Percentiles rank a stretch among this genome's conserved stretches.
These are phyloP conservation scores for Phytophthora litchii DNA, from an alignment of 352 stramenopile species.

Conservation along the genomic window DNA sequence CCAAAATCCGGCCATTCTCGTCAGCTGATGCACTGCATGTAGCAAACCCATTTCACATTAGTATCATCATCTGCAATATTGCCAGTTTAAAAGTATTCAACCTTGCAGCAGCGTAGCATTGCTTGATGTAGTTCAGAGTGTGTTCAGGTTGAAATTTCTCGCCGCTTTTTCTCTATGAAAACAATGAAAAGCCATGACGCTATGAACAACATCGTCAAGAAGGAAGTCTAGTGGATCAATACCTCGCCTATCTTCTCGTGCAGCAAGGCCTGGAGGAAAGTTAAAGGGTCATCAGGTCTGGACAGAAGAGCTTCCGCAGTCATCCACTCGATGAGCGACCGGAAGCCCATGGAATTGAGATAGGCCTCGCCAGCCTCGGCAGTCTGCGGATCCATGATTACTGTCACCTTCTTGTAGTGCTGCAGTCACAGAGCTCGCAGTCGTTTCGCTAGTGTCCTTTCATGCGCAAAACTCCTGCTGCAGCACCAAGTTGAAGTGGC, in stretches of 20 bases:
- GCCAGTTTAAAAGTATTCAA: conserved; percentile 17
- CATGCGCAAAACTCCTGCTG: conserved; percentile 18
- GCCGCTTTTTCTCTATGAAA: conserved; percentile 34
- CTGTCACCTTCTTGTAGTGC: background rate
- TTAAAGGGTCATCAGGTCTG: conserved; percentile 86
- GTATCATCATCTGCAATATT: background rate
- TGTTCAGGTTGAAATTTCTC: conserved; percentile 87
- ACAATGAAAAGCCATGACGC: background rate
- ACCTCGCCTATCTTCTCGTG: conserved; percentile 87
- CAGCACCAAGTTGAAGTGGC: conserved; percentile 25
- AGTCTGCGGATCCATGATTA: conserved; percentile 71
- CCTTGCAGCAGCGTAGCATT: conserved; percentile 87
- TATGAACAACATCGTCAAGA: background rate
- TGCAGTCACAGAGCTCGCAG: background rate
- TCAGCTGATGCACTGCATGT: conserved; percentile 69
- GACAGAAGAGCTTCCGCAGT: conserved; percentile 87
- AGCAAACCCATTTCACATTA: conserved; percentile 2
- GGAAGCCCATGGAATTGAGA: conserved; percentile 89
- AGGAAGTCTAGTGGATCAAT: background rate
- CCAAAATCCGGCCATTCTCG: conserved; percentile 80
- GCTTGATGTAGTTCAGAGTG: conserved; percentile 83
- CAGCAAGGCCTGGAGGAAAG: conserved; percentile 77
- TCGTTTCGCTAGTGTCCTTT: conserved; percentile 20
- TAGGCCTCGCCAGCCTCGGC: conserved; percentile 86
- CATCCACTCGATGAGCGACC: conserved; percentile 91